These are phyloP conservation scores for Alternaria tenuissima DNA, from an alignment of 2,329 filamentous ascomycete species.

Conservation along the genomic window DNA sequence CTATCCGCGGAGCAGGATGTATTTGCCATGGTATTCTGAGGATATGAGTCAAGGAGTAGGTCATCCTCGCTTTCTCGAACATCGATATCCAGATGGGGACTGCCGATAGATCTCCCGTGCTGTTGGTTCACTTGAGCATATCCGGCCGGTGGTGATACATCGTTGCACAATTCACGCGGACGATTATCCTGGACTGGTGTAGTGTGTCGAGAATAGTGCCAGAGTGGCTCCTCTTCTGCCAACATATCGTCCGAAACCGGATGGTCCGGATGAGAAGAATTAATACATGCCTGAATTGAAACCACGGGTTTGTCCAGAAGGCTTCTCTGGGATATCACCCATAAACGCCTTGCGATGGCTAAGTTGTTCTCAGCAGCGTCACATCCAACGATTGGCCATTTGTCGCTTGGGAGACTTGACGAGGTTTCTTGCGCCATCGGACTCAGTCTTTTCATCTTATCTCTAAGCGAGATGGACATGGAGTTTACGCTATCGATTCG, in stretches of 20 bases:
- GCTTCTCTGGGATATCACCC: constrained; percentile 14
- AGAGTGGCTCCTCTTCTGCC: constrained; percentile 2
- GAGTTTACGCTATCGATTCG: constrained; percentile 14
- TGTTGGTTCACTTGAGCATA: background rate
- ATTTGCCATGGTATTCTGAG: background rate
- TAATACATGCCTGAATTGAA: constrained; percentile 13
- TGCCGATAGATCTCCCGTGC: background rate
- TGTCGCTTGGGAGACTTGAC: background rate
- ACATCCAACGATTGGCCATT: background rate
- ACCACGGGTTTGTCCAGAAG: background rate
- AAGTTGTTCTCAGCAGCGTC: background rate
- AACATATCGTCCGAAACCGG: constrained; percentile 20
- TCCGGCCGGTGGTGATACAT: background rate
- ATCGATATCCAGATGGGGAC: background rate
- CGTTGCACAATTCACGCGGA: background rate
- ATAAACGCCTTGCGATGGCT: constrained; percentile 11
- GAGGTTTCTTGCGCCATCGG: background rate
- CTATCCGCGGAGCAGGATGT: background rate
- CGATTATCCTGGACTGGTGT: background rate
- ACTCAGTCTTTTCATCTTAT: constrained; percentile 22
- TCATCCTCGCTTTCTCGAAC: constrained; percentile 6
- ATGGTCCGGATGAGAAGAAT: background rate
- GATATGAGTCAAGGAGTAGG: background rate
- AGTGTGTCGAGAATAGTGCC: background rate
- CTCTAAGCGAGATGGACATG: constrained; percentile 23